Conservation (phyloP, 2,329 filamentous ascomycete species). For the Peltaster fructicola region DNA sequence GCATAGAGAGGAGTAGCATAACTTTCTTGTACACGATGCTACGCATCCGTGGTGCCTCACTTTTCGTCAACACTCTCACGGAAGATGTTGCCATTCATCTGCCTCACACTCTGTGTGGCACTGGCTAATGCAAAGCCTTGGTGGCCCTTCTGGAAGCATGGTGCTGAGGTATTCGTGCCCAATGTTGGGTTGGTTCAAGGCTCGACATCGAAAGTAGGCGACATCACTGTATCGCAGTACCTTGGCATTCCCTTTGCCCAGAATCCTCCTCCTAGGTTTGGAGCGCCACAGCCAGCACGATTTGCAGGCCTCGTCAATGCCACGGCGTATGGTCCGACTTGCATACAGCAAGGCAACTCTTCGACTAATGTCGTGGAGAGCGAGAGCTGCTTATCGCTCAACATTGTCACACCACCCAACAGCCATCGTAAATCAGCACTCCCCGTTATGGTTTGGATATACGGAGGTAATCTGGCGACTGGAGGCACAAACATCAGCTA, state of each 20-base stretch:
- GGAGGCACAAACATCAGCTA: conserved; percentile 34
- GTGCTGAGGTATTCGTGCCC: too few species aligned
- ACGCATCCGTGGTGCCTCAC: too few species aligned
- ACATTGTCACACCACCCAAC: conserved; percentile 32
- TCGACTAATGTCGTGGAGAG: too few species aligned
- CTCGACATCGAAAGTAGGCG: background rate
- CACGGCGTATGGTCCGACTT: conserved; percentile 15
- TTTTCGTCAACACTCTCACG: too few species aligned
- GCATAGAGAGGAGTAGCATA: too few species aligned
- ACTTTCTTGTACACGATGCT: too few species aligned
- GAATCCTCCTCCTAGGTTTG: conserved; percentile 17
- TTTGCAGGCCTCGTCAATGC: conserved; percentile 12
- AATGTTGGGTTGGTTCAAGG: too few species aligned
- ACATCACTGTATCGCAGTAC: background rate
- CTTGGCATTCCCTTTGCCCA: conserved; percentile 19
- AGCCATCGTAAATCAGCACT: conserved; percentile 22
- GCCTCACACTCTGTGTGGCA: too few species aligned
- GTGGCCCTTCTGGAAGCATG: too few species aligned
- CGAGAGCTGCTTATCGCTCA: conserved; percentile 45
- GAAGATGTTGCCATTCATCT: too few species aligned
- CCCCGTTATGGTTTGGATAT: conserved; percentile 42
- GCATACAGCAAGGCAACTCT: conserved; percentile 20
- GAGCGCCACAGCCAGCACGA: conserved; percentile 9
- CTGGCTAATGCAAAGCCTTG: too few species aligned
- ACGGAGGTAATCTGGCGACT: conserved; percentile 40